A percentile compares a stretch with the other conserved stretches of the same genome.
phyloP scores from a whole-genome alignment of 1,284 basidiomycete species.

The Sanguinoderma infundibulare region DNA sequence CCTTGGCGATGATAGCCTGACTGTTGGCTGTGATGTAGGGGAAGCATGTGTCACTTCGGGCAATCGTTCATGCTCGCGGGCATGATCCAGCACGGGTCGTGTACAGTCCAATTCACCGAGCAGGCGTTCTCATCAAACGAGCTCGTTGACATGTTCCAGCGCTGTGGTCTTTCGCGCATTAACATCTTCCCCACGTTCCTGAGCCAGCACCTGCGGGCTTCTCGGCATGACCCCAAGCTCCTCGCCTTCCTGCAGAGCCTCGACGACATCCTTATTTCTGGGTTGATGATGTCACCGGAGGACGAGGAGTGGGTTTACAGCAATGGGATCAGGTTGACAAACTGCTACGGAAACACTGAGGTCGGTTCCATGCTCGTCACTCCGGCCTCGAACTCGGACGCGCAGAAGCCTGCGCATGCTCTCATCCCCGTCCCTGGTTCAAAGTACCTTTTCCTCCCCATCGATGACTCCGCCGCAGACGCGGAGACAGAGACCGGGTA shows the following conservation, averaged over 20 bases:
- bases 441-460: conserved; percentile 62
- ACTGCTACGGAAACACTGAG: conserved; percentile 77
- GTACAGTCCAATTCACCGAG: conserved; percentile 69
- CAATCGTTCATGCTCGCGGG: conserved; percentile 46
- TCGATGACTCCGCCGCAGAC: conserved; percentile 39
- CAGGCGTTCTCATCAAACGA: conserved; percentile 70
- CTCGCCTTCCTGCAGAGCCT: conserved; percentile 57
- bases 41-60: conserved; percentile 38
- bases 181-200: conserved; percentile 75
- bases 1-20: conserved; percentile 10
- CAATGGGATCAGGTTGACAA: conserved; percentile 63
- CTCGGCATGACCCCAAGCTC: conserved; percentile 64
- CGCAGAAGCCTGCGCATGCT: conserved; percentile 34
- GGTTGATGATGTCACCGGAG: conserved; percentile 61
- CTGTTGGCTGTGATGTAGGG: conserved; percentile 26
- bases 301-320: conserved; percentile 68
- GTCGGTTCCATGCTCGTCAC: conserved; percentile 68
- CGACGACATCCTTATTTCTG: conserved; percentile 65
- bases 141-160: conserved; percentile 69
- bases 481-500: conserved; percentile 46
- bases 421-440: conserved; percentile 58
- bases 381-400: conserved; percentile 16
- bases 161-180: conserved; percentile 69
- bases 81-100: conserved; percentile 68
- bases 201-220: conserved; percentile 59